Conservation (phyloP, 2,329 filamentous ascomycete genomes). For the Diplodia seriata region DNA sequence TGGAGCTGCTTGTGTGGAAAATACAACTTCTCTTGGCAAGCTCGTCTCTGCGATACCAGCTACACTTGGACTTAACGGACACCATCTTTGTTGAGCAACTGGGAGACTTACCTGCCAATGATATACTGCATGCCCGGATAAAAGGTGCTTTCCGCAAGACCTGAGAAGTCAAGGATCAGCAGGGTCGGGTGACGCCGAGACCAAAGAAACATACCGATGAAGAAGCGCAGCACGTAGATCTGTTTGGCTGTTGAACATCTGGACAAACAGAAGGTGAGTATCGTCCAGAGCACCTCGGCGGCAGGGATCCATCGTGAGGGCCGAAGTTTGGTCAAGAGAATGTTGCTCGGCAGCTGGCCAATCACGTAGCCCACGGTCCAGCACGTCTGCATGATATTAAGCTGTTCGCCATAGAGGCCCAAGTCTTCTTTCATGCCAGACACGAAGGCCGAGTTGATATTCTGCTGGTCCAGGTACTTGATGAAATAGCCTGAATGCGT, state of each 20-base stretch:
- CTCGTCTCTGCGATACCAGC: slow-evolving; percentile 60
- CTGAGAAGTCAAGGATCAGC: slow-evolving; percentile 35
- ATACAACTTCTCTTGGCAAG: slow-evolving; percentile 61
- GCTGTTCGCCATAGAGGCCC: slow-evolving; percentile 59
- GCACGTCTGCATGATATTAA: slow-evolving; percentile 63
- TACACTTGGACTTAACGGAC: slow-evolving; percentile 33
- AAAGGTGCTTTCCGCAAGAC: slow-evolving; percentile 58
- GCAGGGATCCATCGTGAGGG: slow-evolving; percentile 58
- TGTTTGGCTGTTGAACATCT: slow-evolving; percentile 52
- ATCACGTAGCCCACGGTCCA: slow-evolving; percentile 69
- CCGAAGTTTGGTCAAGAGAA: slow-evolving; percentile 58
- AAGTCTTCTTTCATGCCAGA: slow-evolving; percentile 60
- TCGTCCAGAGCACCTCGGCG: slow-evolving; percentile 57
- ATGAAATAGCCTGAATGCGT: slow-evolving; percentile 55
- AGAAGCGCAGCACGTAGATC: slow-evolving; percentile 58
- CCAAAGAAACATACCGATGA: slow-evolving; percentile 49
- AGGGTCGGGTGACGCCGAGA: too few species aligned
- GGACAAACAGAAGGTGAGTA: slow-evolving; percentile 56
- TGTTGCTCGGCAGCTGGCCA: slow-evolving; percentile 59
- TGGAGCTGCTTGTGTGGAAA: slow-evolving; percentile 57
- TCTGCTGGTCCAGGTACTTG: slow-evolving; percentile 57
- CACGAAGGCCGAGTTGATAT: slow-evolving; percentile 47
- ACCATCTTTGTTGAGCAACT: neutral
- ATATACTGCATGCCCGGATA: slow-evolving; percentile 62
- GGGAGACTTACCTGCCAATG: slow-evolving; percentile 46